Percentiles rank a stretch among this genome's conserved stretches.
Conservation (phyloP, 345 rosid genomes). For the Luvunga scandens region DNA sequence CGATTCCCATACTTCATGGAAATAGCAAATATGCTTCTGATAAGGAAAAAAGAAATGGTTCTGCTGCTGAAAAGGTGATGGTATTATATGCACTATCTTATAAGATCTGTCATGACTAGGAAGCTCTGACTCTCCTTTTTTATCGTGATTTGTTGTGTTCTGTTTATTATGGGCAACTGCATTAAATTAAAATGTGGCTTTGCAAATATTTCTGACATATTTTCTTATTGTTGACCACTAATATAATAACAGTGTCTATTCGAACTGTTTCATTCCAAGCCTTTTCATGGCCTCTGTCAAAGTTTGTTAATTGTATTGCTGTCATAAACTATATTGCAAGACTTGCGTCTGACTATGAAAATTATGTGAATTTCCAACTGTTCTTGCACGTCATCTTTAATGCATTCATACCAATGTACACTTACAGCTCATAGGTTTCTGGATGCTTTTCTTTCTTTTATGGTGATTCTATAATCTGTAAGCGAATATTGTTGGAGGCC, state of each 20-base stretch:
- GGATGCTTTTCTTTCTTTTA: too few relatives aligned
- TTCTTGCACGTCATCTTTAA: too few relatives aligned
- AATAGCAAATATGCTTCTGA: slow-evolving; percentile 88
- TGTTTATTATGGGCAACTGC: not conserved
- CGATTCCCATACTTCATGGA: slow-evolving; percentile 72
- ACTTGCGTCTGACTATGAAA: too few relatives aligned
- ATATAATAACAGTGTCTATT: too few relatives aligned
- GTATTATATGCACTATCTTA: slow-evolving; percentile 5
- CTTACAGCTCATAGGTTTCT: too few relatives aligned
- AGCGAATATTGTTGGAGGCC: too few relatives aligned
- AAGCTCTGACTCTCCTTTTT: not conserved
- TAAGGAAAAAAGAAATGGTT: slow-evolving; percentile 84
- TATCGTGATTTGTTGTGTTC: not conserved
- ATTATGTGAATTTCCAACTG: too few relatives aligned
- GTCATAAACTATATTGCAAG: too few relatives aligned
- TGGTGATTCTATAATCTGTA: too few relatives aligned
- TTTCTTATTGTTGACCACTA: too few relatives aligned
- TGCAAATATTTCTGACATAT: too few relatives aligned
- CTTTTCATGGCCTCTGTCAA: not conserved
- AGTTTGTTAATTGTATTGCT: not conserved
- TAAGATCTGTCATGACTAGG: not conserved
- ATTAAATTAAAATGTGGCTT: not conserved
- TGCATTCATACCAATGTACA: too few relatives aligned
- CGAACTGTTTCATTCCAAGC: not conserved
- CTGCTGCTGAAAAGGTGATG: slow-evolving; percentile 83